These are phyloP conservation scores for Microdochium nivale DNA, from an alignment of 2,329 filamentous ascomycete genomes.

Conservation along the genomic window DNA sequence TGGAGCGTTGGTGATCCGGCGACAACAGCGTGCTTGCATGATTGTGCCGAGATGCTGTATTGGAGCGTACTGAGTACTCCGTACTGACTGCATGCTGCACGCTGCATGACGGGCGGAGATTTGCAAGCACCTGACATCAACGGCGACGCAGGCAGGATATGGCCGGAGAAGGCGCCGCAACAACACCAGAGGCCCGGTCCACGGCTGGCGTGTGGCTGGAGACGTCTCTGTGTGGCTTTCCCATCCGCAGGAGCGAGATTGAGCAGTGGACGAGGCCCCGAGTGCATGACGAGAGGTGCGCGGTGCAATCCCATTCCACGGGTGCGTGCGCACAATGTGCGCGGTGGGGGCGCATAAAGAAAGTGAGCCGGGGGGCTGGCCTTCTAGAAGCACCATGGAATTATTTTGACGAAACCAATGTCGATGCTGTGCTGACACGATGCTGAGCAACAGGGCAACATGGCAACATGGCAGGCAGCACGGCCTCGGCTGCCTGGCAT, in stretches of 20 bases:
- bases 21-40: neutral
- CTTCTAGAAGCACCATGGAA: neutral
- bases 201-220: too few relatives aligned
- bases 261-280: too few relatives aligned
- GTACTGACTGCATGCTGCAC: too few relatives aligned
- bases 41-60: neutral
- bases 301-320: neutral
- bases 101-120: neutral
- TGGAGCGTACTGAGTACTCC: neutral
- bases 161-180: too few relatives aligned
- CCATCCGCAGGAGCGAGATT: too few relatives aligned
- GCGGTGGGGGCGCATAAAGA: neutral
- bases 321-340: neutral
- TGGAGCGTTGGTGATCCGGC: neutral
- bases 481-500: too few relatives aligned
- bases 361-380: neutral
- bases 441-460: neutral
- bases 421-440: neutral
- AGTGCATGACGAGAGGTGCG: neutral
- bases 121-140: neutral
- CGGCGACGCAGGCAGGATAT: neutral
- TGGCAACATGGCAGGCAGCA: too few relatives aligned
- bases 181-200: too few relatives aligned
- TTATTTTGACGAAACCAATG: neutral
- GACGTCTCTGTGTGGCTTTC: too few relatives aligned